These are phyloP conservation scores for Allium sativum DNA, from an alignment of 106 monocot genomes.

Conservation along the genomic window DNA sequence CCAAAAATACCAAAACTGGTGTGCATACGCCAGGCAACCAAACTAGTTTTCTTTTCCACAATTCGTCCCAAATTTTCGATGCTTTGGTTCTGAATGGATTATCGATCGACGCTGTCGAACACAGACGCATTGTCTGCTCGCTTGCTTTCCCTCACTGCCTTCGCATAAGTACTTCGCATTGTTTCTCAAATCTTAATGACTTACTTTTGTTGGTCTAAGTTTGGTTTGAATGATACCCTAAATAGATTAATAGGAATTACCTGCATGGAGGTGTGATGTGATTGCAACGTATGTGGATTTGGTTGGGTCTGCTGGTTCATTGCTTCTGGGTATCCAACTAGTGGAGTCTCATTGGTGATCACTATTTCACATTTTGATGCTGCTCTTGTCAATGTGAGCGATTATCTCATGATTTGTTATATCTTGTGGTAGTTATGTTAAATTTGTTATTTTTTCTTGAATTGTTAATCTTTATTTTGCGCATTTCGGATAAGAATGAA, in stretches of 20 bases:
- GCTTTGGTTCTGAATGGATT: conserved; percentile 45
- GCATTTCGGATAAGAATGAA: too few relatives aligned
- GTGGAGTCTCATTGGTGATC: conserved; percentile 61
- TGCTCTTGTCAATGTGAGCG: too few relatives aligned
- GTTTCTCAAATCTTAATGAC: neutral
- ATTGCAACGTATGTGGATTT: conserved; percentile 62
- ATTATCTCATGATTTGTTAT: too few relatives aligned
- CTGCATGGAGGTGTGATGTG: conserved; percentile 58
- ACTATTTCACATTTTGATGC: too few relatives aligned
- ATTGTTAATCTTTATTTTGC: too few relatives aligned
- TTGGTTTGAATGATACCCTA: neutral
- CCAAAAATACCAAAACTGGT: too few relatives aligned
- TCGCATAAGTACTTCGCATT: conserved; percentile 35
- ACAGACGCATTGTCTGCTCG: conserved; percentile 72
- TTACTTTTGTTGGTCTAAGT: neutral
- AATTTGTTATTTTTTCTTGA: too few relatives aligned
- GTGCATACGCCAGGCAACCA: too few relatives aligned
- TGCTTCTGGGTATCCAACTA: conserved; percentile 20
- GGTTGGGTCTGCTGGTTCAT: conserved; percentile 47
- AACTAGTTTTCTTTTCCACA: conserved; percentile 3
- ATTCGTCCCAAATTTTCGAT: conserved; percentile 41
- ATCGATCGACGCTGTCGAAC: conserved; percentile 48
- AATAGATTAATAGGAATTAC: conserved; percentile 47
- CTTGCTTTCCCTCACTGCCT: conserved; percentile 53
- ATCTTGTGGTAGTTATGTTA: too few relatives aligned